Percentiles rank a stretch among this genome's conserved stretches.
These are phyloP conservation scores for Spergularia azorica DNA, from an alignment of 179 eudicot genomes.

Conservation along the genomic window DNA sequence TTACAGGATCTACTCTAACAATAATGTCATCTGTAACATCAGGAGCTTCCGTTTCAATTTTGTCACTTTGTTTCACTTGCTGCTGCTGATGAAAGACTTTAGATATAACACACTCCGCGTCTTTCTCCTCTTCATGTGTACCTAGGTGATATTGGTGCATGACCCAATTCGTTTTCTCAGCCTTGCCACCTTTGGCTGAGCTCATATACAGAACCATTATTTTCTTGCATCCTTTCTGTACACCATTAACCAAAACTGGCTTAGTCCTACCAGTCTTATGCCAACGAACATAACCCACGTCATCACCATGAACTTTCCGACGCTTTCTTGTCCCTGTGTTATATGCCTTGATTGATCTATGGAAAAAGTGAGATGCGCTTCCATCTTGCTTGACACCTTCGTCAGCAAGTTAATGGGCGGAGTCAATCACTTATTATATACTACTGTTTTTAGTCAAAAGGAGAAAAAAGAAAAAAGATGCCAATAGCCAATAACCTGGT, in stretches of 20 bases:
- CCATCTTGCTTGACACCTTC: conserved; percentile 93
- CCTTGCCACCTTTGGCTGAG: conserved; percentile 55
- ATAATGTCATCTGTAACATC: conserved; percentile 38
- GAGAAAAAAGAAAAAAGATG: background rate
- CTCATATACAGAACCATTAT: conserved; percentile 84
- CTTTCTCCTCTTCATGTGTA: conserved; percentile 73
- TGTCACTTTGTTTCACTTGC: conserved; percentile 53
- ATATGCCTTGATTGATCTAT: conserved; percentile 91
- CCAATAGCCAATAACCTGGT: conserved; percentile 54
- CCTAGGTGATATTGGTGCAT: conserved; percentile 96
- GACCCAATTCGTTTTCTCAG: conserved; percentile 86
- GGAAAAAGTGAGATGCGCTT: conserved; percentile 76
- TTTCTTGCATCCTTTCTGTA: conserved; percentile 82
- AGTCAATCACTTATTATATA: background rate
- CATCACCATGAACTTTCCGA: conserved; percentile 79
- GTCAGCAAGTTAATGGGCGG: conserved; percentile 12
- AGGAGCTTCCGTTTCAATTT: conserved; percentile 37
- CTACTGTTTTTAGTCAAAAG: too few species aligned
- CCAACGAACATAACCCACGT: conserved; percentile 89
- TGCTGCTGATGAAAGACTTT: conserved; percentile 85
- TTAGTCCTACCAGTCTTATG: conserved; percentile 94
- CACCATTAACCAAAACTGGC: conserved; percentile 64
- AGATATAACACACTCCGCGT: conserved; percentile 74
- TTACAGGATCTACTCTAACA: conserved; percentile 64
- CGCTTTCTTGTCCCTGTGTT: conserved; percentile 90